These are phyloP conservation scores for Aethionema arabicum DNA, from an alignment of 345 rosid species.

Conservation along the genomic window DNA sequence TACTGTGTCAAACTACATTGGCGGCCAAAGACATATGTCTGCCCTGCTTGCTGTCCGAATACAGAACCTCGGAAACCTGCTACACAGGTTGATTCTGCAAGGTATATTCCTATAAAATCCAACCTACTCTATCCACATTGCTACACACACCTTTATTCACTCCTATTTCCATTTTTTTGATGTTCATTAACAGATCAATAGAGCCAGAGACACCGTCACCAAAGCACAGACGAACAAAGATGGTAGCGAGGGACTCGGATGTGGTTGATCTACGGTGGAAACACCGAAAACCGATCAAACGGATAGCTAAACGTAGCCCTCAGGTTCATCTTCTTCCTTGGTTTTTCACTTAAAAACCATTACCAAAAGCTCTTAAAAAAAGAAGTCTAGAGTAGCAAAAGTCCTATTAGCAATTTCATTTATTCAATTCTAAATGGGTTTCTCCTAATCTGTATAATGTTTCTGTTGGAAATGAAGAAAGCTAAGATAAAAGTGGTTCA, in stretches of 20 bases:
- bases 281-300: conserved; percentile 65
- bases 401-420: conserved; percentile 12
- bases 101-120: conserved; percentile 43
- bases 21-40: conserved; percentile 50
- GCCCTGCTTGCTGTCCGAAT: conserved; percentile 75
- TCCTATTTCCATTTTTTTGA: conserved; percentile 7
- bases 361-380: conserved; percentile 1
- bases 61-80: conserved; percentile 23
- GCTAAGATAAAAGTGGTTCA: neutral
- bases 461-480: conserved; percentile 12
- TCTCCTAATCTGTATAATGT: neutral
- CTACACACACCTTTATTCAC: neutral
- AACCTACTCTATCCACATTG: neutral
- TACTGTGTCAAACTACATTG: conserved; percentile 57
- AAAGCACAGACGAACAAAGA: conserved; percentile 32
- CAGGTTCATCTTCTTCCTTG: conserved; percentile 52
- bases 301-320: conserved; percentile 50
- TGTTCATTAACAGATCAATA: conserved; percentile 43
- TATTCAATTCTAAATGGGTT: conserved; percentile 31
- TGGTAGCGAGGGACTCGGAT: neutral
- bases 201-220: conserved; percentile 69
- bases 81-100: conserved; percentile 36
- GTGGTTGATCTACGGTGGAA: conserved; percentile 55
- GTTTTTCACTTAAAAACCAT: conserved; percentile 40
- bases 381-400: neutral